Percentiles rank a stretch among this genome's conserved stretches.
These are phyloP conservation scores for Hansenula lynferdii DNA, from an alignment of 1,139 yeast genomes.

Conservation along the genomic window DNA sequence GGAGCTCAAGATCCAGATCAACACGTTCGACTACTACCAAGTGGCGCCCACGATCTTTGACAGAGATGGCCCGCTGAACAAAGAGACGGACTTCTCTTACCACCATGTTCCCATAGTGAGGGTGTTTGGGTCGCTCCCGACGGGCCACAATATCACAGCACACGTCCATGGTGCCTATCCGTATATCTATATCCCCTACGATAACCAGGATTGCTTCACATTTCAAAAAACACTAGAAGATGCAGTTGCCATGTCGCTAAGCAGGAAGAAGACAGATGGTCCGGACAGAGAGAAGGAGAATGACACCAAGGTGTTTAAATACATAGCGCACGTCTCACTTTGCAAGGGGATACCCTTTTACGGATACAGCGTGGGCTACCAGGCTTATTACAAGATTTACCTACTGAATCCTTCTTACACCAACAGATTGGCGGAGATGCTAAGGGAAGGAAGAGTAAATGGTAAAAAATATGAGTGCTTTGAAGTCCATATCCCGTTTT, in stretches of 20 bases:
- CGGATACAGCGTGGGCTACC: constrained; percentile 70
- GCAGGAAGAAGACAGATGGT: constrained; percentile 6
- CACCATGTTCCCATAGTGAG: constrained; percentile 69
- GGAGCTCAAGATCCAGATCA: constrained; percentile 37
- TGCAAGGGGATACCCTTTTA: constrained; percentile 81
- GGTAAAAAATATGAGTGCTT: constrained; percentile 41
- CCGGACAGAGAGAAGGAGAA: neutral
- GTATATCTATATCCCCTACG: constrained; percentile 63
- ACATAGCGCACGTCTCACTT: constrained; percentile 61
- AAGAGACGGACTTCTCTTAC: constrained; percentile 17
- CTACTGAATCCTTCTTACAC: constrained; percentile 60
- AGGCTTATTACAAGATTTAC: constrained; percentile 61
- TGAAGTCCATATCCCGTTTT: constrained; percentile 79
- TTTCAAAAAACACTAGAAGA: constrained; percentile 15
- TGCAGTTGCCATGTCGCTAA: constrained; percentile 13
- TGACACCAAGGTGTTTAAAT: constrained; percentile 30
- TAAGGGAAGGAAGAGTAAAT: constrained; percentile 44
- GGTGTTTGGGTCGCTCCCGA: constrained; percentile 61
- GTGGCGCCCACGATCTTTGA: constrained; percentile 39
- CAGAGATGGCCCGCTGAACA: constrained; percentile 23
- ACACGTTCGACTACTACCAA: constrained; percentile 64
- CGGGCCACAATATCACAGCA: constrained; percentile 51
- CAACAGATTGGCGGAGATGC: constrained; percentile 53
- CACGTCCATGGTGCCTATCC: constrained; percentile 89
- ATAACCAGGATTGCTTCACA: constrained; percentile 26